Conservation (phyloP, 2,329 filamentous ascomycete genomes). For the Aspergillus caelatus region DNA sequence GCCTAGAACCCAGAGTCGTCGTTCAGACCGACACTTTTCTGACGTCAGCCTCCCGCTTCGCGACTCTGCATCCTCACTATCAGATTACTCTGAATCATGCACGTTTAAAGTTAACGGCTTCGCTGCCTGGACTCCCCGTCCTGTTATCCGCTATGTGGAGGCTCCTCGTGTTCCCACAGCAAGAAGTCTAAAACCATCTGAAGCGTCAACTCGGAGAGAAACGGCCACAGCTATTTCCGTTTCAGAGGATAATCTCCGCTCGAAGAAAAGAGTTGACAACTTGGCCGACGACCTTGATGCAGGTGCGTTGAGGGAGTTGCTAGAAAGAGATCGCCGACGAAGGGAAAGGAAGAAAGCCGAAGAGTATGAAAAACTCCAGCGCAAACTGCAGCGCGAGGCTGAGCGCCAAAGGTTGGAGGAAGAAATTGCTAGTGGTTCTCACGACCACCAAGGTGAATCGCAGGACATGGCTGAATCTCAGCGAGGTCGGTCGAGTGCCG, state of each 20-base stretch:
- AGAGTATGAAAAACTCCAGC: constrained; percentile 65
- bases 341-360: constrained; percentile 73
- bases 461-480: constrained; percentile 7
- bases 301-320: constrained; percentile 78
- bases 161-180: constrained; percentile 61
- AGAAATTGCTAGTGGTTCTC: constrained; percentile 44
- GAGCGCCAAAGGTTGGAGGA: constrained; percentile 60
- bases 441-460: constrained; percentile 9
- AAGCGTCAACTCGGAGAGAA: constrained; percentile 55
- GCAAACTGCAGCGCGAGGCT: constrained; percentile 48
- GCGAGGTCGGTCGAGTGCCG: constrained; percentile 12
- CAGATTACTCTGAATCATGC: constrained; percentile 71
- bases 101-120: constrained; percentile 81
- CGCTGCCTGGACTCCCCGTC: constrained; percentile 80
- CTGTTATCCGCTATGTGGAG: constrained; percentile 75
- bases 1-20: constrained; percentile 54
- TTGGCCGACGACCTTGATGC: constrained; percentile 85
- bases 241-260: constrained; percentile 63
- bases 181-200: constrained; percentile 50
- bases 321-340: constrained; percentile 85
- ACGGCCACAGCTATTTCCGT: constrained; percentile 58
- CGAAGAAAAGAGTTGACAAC: constrained; percentile 65
- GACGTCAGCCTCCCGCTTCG: constrained; percentile 74
- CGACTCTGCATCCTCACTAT: constrained; percentile 76
- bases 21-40: constrained; percentile 66